phyloP scores from a whole-genome alignment of 768 basidiomycete species.

The Cubamyces sp. region DNA sequence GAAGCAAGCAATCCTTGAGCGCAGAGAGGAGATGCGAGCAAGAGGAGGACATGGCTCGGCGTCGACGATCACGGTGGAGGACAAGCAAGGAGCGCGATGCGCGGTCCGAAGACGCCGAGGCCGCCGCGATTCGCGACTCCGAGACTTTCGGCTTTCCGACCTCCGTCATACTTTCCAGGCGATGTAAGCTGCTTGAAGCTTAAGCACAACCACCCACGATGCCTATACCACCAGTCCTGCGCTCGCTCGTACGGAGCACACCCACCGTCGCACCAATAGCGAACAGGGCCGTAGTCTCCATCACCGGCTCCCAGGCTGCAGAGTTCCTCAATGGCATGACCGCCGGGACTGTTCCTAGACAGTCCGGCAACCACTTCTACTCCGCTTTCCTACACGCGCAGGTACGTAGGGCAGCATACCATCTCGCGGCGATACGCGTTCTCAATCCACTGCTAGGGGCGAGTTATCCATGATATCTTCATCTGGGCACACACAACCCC shows the following conservation, averaged over 20 bases:
- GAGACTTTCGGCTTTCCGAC: constrained; percentile 7
- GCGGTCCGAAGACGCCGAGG: constrained; percentile 19
- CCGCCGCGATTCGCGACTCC: constrained; percentile 2
- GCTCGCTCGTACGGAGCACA: constrained; percentile 47
- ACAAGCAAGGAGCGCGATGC: constrained; percentile 10
- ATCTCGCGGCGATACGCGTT: background rate
- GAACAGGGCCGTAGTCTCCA: constrained; percentile 68
- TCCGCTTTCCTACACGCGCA: constrained; percentile 36
- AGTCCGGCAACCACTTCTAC: constrained; percentile 28
- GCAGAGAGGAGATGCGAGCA: constrained; percentile 78
- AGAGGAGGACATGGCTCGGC: constrained; percentile 67
- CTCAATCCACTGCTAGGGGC: constrained; percentile 51
- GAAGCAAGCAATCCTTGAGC: constrained; percentile 82
- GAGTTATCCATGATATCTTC: constrained; percentile 89
- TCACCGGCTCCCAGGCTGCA: constrained; percentile 79
- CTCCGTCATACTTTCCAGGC: background rate
- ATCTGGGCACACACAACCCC: constrained; percentile 63
- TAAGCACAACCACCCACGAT: background rate
- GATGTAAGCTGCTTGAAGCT: background rate
- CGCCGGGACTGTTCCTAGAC: constrained; percentile 29
- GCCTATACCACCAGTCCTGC: constrained; percentile 44
- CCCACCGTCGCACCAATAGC: constrained; percentile 60
- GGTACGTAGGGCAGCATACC: constrained; percentile 12
- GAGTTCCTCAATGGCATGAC: constrained; percentile 61
- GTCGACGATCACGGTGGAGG: constrained; percentile 11